Evolutionary conservation across 2,329 filamentous ascomycete species (phyloP).

Genomic region (Zymoseptoria crescenta): DNA sequence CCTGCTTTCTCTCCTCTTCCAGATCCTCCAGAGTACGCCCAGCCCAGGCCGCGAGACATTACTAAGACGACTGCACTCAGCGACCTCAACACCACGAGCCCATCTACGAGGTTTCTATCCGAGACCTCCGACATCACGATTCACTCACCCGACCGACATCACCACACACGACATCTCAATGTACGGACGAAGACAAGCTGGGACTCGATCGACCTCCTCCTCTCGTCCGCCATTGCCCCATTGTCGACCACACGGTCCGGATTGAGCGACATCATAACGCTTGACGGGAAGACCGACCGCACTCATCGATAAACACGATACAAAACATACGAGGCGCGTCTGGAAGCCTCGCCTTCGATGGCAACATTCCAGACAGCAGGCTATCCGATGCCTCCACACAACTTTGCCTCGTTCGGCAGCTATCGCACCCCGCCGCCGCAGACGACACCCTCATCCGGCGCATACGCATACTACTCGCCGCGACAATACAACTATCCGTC

Average conservation of each 20-base stretch:
- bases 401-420: conserved; percentile 40
- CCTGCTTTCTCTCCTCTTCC: background rate
- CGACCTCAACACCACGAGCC: background rate
- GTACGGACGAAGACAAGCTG: conserved; percentile 21
- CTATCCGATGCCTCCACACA: conserved; percentile 36
- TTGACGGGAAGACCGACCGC: background rate
- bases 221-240: conserved; percentile 24
- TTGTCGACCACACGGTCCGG: conserved; percentile 22
- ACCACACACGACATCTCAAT: conserved; percentile 16
- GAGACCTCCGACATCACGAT: conserved; percentile 4
- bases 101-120: background rate
- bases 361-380: conserved; percentile 29
- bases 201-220: conserved; percentile 19
- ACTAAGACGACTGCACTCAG: background rate
- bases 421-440: conserved; percentile 42
- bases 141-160: conserved; percentile 6
- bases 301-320: conserved; percentile 11
- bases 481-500: conserved; percentile 42
- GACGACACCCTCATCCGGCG: conserved; percentile 38
- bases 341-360: conserved; percentile 29
- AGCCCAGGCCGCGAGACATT: background rate
- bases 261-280: conserved; percentile 11
- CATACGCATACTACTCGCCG: conserved; percentile 46
- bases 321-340: conserved; percentile 24
- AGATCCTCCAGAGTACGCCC: background rate